phyloP scores from a whole-genome alignment of 1,139 yeast species.

The Protomyces lactucae-debilis region DNA sequence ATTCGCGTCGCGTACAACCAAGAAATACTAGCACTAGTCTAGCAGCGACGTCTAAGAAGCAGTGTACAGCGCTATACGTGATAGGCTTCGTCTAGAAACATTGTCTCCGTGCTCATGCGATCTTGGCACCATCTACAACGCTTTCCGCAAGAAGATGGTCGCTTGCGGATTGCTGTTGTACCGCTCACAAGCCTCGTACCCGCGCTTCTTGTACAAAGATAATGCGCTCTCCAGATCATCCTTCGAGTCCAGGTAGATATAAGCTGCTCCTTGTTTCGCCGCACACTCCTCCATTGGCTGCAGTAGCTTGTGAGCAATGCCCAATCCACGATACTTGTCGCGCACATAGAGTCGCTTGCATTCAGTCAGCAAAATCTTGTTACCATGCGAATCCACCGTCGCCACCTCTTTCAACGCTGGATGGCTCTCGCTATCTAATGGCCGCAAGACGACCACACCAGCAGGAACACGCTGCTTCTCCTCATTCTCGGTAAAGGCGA shows the following conservation, averaged over 20 bases:
- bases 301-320: constrained; percentile 8
- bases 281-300: constrained; percentile 12
- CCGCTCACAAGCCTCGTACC: constrained; percentile 13
- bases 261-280: background rate
- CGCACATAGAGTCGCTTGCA: constrained; percentile 18
- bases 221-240: constrained; percentile 10
- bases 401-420: background rate
- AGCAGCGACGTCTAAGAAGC: too few species aligned
- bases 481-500: constrained; percentile 12
- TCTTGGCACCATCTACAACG: background rate
- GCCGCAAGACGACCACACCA: constrained; percentile 13
- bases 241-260: constrained; percentile 20
- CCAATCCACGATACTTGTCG: constrained; percentile 2
- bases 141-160: constrained; percentile 10
- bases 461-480: background rate
- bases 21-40: too few species aligned
- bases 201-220: constrained; percentile 6
- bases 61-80: too few species aligned
- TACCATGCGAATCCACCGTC: background rate
- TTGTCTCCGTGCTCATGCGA: too few species aligned
- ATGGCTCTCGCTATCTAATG: background rate
- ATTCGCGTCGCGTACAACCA: background rate
- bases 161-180: constrained; percentile 19
- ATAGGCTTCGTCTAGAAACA: too few species aligned
- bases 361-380: background rate